Conservation (phyloP, 805 yeast genomes). For the Kluyveromyces wickerhamii region DNA sequence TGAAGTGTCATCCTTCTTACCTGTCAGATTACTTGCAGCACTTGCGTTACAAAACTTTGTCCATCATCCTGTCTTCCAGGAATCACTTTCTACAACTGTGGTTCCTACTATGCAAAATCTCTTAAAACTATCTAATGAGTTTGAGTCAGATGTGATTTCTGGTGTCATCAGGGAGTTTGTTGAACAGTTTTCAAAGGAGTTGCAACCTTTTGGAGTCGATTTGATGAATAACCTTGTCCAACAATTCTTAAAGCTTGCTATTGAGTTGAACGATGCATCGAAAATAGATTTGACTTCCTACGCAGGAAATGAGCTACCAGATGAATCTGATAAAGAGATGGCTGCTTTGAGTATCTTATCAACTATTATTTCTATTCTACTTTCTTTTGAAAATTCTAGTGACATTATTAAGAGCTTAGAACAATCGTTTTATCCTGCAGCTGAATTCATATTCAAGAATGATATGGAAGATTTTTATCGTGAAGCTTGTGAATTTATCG, state of each 20-base stretch:
- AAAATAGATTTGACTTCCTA: conserved; percentile 36
- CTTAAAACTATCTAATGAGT: conserved; percentile 62
- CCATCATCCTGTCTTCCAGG: conserved; percentile 54
- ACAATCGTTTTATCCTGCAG: conserved; percentile 59
- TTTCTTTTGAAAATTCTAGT: conserved; percentile 74
- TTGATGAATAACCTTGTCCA: conserved; percentile 54
- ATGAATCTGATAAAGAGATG: conserved; percentile 60
- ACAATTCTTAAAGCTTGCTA: conserved; percentile 65
- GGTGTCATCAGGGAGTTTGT: conserved; percentile 95
- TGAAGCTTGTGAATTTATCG: conserved; percentile 70
- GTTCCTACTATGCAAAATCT: conserved; percentile 77
- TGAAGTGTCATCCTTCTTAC: conserved; percentile 43
- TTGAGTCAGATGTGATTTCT: conserved; percentile 81
- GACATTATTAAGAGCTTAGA: conserved; percentile 59
- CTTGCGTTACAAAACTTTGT: conserved; percentile 77
- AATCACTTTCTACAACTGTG: conserved; percentile 58
- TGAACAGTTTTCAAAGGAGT: conserved; percentile 75
- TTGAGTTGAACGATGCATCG: conserved; percentile 59
- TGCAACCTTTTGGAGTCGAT: conserved; percentile 85
- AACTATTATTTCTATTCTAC: conserved; percentile 72
- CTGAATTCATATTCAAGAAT: conserved; percentile 57
- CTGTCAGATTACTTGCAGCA: conserved; percentile 79
- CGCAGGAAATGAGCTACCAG: conserved; percentile 26
- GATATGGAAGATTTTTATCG: conserved; percentile 65
- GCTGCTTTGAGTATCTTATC: conserved; percentile 77